Percentiles rank a stretch among this genome's conserved stretches.
Conservation (phyloP, 495 filamentous ascomycete genomes). For the Aspergillus ellipticus region DNA sequence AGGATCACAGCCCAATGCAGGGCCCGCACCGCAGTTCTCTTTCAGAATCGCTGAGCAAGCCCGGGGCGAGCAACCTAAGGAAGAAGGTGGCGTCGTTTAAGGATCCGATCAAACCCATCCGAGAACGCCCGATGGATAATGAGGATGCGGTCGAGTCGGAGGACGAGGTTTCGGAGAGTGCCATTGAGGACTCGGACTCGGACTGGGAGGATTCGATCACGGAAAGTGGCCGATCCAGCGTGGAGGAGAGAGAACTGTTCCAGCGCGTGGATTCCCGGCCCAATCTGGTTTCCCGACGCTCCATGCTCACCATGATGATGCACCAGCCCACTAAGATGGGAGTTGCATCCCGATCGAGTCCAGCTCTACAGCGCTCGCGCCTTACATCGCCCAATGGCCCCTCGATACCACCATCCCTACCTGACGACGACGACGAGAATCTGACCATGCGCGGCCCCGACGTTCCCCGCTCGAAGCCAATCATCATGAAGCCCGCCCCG, state of each 20-base stretch:
- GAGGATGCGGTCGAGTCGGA: slow-evolving; percentile 74
- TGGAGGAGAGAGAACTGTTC: slow-evolving; percentile 77
- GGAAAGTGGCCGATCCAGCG: slow-evolving; percentile 75
- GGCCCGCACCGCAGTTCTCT: slow-evolving; percentile 47
- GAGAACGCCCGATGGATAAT: slow-evolving; percentile 53
- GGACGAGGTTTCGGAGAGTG: slow-evolving; percentile 72
- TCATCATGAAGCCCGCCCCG: slow-evolving; percentile 59
- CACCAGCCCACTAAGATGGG: slow-evolving; percentile 57
- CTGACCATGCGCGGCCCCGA: slow-evolving; percentile 72
- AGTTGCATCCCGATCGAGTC: slow-evolving; percentile 68
- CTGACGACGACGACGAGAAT: slow-evolving; percentile 61
- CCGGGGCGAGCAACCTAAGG: slow-evolving; percentile 22
- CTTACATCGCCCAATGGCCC: slow-evolving; percentile 70
- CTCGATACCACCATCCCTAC: slow-evolving; percentile 68
- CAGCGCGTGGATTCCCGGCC: slow-evolving; percentile 85
- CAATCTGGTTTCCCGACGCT: slow-evolving; percentile 80
- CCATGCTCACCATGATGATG: slow-evolving; percentile 85
- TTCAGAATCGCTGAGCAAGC: slow-evolving; percentile 48
- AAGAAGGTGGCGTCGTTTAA: slow-evolving; percentile 86
- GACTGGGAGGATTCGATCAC: slow-evolving; percentile 95
- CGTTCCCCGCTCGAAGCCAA: slow-evolving; percentile 78
- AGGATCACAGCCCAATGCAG: slow-evolving; percentile 55
- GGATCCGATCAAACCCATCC: slow-evolving; percentile 62
- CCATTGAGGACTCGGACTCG: slow-evolving; percentile 80
- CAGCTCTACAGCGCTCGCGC: slow-evolving; percentile 75